Base-by-base conservation (phyloP, 2,329 filamentous ascomycete genomes). In the Lasiodiplodia gonubiensis region DNA sequence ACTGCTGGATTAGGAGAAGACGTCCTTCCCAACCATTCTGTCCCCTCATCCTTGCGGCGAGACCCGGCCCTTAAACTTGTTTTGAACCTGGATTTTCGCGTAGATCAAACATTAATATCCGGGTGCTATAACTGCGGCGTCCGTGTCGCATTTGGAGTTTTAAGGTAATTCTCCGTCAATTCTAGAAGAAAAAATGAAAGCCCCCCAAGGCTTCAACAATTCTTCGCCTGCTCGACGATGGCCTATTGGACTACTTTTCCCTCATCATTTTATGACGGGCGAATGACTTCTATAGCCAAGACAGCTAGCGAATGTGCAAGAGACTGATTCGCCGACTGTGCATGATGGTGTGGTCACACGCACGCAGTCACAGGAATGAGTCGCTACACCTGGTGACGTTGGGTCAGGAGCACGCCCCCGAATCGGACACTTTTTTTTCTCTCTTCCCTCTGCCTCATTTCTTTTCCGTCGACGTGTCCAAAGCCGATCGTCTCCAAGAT, bases 31-130 rank as follows among this genome's bases (percentile, higher is more conserved):
- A 33, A 33, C 52, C 52, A 35, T 21, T n/a, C 52, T 54, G 5
- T 39, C 30, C 53, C 21, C 21, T 39, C 35, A 5, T 11, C 12
- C n/a, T 6, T 12, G n/a, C 30, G 53, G 53, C 30, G 53, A 55
- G 53, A 37, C 12, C 53, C 51, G 27, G 25, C 25, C 16, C 23
- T 16, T 27, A 54, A n/a, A n/a, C 35, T 16, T 35, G 30, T 55
- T 55, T 37, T 37, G 25, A 37, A 33, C 53, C 30, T 23, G 30
- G 53, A 14, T 14, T 18, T 12, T 37, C 18, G 53, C 33, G 30
- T 23, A 37, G 30, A 55, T 55, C 53, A 55, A 37, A 23, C 53
- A 55, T 23, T 55, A 55, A 55, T 16, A n/a, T n/a, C 18, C 30
- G 16, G 30, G 27, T 54, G 1, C 25, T 54, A 54, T n/a, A 10